Evolutionary conservation across 139 green algal species (phyloP), one percentile per base, ranked within the genome.

Genomic region (Haematococcus sp.): DNA sequence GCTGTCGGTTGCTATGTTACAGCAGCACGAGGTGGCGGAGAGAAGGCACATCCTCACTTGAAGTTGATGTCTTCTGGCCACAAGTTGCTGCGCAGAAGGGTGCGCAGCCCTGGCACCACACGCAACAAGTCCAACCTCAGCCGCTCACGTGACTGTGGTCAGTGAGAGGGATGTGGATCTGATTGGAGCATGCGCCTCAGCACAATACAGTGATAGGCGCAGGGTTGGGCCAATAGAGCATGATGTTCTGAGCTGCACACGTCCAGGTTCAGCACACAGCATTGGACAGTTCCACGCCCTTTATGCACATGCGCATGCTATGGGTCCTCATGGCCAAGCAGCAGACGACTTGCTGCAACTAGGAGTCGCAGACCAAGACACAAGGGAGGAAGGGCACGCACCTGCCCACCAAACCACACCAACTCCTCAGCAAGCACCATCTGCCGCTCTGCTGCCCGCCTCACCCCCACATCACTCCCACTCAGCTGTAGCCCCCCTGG

Each of bases 11-110:
- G n/a, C n/a, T n/a, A n/a, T n/a, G n/a, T n/a, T n/a, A n/a, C n/a
- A 17, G 56, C 4, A 5, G 4, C 5, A 35, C 25, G n/a, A 33
- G 27, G 56, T 4, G 4, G 5, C 3, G n/a, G n/a, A n/a, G n/a
- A n/a, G n/a, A n/a, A n/a, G n/a, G n/a, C n/a, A n/a, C n/a, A n/a
- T n/a, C n/a, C 70, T 49, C 59, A 76, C 55, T 85, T 80, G 79
- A 88, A 84, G 77, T 94, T 93, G 65, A 96, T 86, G 73, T 70
- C 60, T 13, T 91, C 74, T 1, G 87, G 85, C 83, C 89, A 96
- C 3, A 90, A 61, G 15, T 74, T 43, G 30, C 63, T 78, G 33
- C 87, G 76, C 70, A 91, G 59, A 35, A 94, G 75, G 28, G 35
- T 17, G n/a, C 82, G 76, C 35, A 93, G 74, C 32, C 43, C 35